Evolutionary conservation across 331 rosid species (phyloP).

Genomic region (Ulmus americana): DNA sequence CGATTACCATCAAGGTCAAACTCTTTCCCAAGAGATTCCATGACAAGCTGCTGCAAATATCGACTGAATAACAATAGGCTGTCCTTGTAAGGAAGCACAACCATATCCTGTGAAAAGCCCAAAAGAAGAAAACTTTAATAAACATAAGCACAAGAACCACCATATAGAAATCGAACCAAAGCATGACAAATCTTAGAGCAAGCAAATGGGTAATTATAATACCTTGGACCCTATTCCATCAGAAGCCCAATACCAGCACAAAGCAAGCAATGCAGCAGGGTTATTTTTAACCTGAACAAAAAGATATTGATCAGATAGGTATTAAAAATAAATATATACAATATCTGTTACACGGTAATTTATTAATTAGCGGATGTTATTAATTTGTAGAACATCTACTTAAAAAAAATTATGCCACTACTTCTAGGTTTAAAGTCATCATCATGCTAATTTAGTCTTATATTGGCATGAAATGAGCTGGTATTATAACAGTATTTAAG

Average conservation of each 20-base stretch:
- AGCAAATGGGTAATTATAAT: constrained; percentile 15
- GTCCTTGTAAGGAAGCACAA: constrained; percentile 95
- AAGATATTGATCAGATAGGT: constrained; percentile 4
- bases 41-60: constrained; percentile 94
- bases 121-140: background rate
- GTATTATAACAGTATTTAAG: too few relatives aligned
- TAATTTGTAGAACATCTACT: too few relatives aligned
- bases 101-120: constrained; percentile 70
- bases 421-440: too few relatives aligned
- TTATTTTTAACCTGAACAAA: constrained; percentile 53
- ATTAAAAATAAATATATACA: background rate
- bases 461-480: too few relatives aligned
- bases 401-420: too few relatives aligned
- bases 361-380: too few relatives aligned
- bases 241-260: constrained; percentile 96
- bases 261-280: constrained; percentile 91
- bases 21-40: constrained; percentile 99
- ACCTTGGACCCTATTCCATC: constrained; percentile 98
- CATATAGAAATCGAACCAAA: constrained; percentile 15
- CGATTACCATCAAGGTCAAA: constrained; percentile 95
- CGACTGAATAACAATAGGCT: constrained; percentile 84
- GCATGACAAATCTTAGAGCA: constrained; percentile 8
- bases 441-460: too few relatives aligned
- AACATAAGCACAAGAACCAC: constrained; percentile 11
- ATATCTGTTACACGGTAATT: background rate